phyloP scores from a whole-genome alignment of 768 basidiomycete genomes.

The Pleurotus platypus region DNA sequence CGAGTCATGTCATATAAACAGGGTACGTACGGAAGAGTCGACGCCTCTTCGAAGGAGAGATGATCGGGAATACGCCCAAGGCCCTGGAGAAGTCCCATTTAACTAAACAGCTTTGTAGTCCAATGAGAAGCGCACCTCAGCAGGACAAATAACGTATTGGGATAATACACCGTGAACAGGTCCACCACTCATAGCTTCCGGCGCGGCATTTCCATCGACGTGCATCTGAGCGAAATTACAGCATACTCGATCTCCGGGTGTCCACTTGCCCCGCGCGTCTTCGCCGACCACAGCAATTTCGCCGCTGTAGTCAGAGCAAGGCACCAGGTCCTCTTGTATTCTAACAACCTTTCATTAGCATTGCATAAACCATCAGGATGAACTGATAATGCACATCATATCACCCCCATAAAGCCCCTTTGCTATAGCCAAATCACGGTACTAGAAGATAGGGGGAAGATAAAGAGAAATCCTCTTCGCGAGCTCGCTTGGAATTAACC shows the following conservation, averaged over 20 bases:
- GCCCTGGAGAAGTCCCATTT: conserved; percentile 22
- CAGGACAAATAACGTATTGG: conserved; percentile 47
- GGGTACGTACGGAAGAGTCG: conserved; percentile 50
- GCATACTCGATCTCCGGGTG: conserved; percentile 50
- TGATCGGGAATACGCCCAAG: conserved; percentile 52
- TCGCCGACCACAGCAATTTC: conserved; percentile 47
- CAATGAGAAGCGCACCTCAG: conserved; percentile 24
- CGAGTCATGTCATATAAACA: not conserved
- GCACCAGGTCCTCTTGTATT: conserved; percentile 22
- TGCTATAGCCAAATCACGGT: conserved; percentile 45
- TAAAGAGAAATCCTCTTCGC: not conserved
- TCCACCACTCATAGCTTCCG: conserved; percentile 36
- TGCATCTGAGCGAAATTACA: conserved; percentile 50
- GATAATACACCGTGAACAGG: conserved; percentile 48
- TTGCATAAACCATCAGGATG: not conserved
- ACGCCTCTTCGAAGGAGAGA: conserved; percentile 59
- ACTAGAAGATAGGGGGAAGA: conserved; percentile 24
- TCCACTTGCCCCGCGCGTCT: conserved; percentile 39
- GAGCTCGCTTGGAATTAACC: not conserved
- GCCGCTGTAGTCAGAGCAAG: conserved; percentile 54
- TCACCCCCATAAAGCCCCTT: conserved; percentile 32
- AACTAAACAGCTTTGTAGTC: too few relatives aligned
- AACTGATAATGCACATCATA: conserved; percentile 1
- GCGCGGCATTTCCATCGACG: conserved; percentile 37
- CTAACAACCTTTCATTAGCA: not conserved